Base-by-base conservation (phyloP, 2,329 filamentous ascomycete species). In the Penicillium griseofulvum region DNA sequence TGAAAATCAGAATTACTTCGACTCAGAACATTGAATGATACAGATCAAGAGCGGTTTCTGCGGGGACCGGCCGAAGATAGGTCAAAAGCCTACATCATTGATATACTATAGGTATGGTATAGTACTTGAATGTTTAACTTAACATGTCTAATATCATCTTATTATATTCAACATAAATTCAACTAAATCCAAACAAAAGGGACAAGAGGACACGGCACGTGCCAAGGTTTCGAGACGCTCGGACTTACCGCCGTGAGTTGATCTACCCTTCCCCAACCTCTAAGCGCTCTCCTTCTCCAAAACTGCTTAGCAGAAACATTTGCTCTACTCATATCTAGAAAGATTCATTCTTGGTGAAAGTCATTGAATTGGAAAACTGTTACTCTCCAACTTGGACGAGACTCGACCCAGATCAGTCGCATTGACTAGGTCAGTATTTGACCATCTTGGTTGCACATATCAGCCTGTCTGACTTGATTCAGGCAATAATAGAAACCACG, bases 401-500 rank as follows among this genome's bases (percentile, higher is more conserved):
- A 19, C 50, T 48, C 12, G 29, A 28, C 36, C 17, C 28, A 17
- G 45, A 36, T 17, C 24, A 36, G 41, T 49, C 51, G 44, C 51
- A 54, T 42, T 17, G n/a, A 26, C 19, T 33, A 48, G 17, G 26
- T 43, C 37, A 17, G 45, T 12, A 28, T 42, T 37, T 22, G 33
- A 44, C 34, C 50, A 29, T 29, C 37, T 43, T 34, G 5, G 6
- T 41, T 31, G 34, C 29, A 22, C 33, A 34, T 3, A 51, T n/a
- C 7, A n/a, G n/a, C 14, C 39, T 39, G 47, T 49, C 52, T 54
- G 47, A 26, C 24, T 3, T 29, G 31, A 44, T 19, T 36, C 52
- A 51, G 52, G 52, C 41, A 45, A 45, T 22, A 33, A 45, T 26
- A 31, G 38, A 41, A 64, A 60, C 19, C 69, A 70, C 65, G 61